Percentiles rank a stretch among this genome's conserved stretches.
These are phyloP conservation scores for Amesomyces nigricolor DNA, from an alignment of 2,329 filamentous ascomycete species.

Conservation along the genomic window DNA sequence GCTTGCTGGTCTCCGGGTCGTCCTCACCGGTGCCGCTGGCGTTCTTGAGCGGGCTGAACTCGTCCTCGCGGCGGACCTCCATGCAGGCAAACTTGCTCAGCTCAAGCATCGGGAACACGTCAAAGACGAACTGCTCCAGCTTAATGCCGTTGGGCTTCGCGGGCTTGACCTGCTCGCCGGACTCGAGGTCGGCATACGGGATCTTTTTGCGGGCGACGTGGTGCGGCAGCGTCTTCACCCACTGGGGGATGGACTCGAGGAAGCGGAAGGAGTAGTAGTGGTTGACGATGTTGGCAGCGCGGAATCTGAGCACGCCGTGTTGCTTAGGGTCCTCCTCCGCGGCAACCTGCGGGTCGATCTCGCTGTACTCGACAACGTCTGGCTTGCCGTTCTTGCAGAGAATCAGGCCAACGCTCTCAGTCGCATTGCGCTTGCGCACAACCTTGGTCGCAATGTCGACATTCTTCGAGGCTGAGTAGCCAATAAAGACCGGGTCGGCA, in stretches of 20 bases:
- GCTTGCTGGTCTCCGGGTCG: slow-evolving; percentile 86
- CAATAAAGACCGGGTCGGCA: slow-evolving; percentile 93
- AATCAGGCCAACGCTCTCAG: slow-evolving; percentile 92
- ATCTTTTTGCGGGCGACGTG: slow-evolving; percentile 99
- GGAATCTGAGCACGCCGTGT: slow-evolving; percentile 80
- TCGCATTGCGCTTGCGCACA: slow-evolving; percentile 95
- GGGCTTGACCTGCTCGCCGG: slow-evolving; percentile 78
- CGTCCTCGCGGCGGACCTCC: slow-evolving; percentile 93
- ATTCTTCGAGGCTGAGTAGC: slow-evolving; percentile 79
- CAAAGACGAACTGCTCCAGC: slow-evolving; percentile 98
- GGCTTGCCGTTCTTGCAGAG: slow-evolving; percentile 92
- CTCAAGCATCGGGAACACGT: slow-evolving; percentile 86
- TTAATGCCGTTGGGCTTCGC: slow-evolving; percentile 97
- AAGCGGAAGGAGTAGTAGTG: slow-evolving; percentile 98
- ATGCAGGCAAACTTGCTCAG: slow-evolving; percentile 90
- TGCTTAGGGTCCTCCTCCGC: slow-evolving; percentile 83
- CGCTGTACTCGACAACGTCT: slow-evolving; percentile 97
- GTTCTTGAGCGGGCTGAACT: slow-evolving; percentile 98
- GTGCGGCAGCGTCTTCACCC: slow-evolving; percentile 81
- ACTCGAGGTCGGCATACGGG: slow-evolving; percentile 69
- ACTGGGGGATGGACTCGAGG: slow-evolving; percentile 82
- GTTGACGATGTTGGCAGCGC: slow-evolving; percentile 98
- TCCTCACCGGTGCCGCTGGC: slow-evolving; percentile 78
- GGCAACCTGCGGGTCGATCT: slow-evolving; percentile 85
- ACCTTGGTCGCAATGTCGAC: slow-evolving; percentile 98